phyloP scores from a whole-genome alignment of 225 moss, liverwort and hornwort species.

The Pleurozium schreberi region DNA sequence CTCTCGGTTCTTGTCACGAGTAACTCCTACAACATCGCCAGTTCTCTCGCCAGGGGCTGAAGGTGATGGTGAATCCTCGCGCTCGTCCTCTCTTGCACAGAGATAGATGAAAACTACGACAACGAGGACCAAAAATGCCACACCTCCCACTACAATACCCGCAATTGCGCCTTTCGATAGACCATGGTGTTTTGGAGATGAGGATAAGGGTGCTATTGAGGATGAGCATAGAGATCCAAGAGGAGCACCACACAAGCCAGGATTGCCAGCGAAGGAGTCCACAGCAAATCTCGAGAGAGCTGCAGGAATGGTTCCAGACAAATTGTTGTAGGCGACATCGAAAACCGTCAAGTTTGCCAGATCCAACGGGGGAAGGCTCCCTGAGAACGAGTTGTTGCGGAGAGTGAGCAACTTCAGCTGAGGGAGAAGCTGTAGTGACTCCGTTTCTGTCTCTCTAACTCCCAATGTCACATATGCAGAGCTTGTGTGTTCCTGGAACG shows the following conservation, averaged over 20 bases:
- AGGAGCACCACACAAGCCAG: slow-evolving; percentile 52
- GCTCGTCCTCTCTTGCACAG: slow-evolving; percentile 3
- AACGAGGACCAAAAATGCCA: slow-evolving; percentile 1
- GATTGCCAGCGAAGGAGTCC: slow-evolving; percentile 39
- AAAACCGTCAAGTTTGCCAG: slow-evolving; percentile 23
- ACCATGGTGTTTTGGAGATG: neutral
- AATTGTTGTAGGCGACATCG: slow-evolving; percentile 43
- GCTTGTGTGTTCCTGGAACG: neutral
- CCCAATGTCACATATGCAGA: neutral
- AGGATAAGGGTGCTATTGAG: neutral
- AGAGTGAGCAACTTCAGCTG: slow-evolving; percentile 13
- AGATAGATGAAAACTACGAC: slow-evolving; percentile 5
- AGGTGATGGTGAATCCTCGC: slow-evolving; percentile 1
- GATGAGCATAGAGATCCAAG: neutral
- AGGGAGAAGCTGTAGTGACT: slow-evolving; percentile 9
- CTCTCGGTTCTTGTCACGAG: neutral
- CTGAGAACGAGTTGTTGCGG: slow-evolving; percentile 42
- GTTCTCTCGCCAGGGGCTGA: neutral
- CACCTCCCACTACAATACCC: slow-evolving; percentile 27
- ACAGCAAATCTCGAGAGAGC: slow-evolving; percentile 28
- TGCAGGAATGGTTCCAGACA: slow-evolving; percentile 53
- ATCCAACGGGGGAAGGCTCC: slow-evolving; percentile 38
- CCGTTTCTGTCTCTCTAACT: neutral
- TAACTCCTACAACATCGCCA: neutral
- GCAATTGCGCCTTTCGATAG: slow-evolving; percentile 14